Evolutionary conservation across 1,139 yeast genomes (phyloP).

Genomic region (Sugiyamaella sp.): DNA sequence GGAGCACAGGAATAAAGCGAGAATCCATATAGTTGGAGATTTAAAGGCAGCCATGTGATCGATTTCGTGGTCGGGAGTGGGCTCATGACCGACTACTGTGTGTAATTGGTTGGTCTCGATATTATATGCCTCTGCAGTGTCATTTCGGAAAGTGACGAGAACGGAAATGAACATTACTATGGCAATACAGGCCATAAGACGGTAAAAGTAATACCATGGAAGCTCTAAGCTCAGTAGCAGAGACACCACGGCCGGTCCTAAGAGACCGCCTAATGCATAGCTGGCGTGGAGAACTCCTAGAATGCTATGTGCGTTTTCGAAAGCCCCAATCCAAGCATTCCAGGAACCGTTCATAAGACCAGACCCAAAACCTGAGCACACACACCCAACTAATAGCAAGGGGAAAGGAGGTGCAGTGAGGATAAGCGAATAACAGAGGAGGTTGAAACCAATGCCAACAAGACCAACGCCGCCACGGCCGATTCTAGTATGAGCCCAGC

Average conservation of each 20-base stretch:
- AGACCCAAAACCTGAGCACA: slow-evolving; percentile 60
- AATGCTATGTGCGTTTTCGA: slow-evolving; percentile 52
- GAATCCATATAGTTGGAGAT: slow-evolving; percentile 50
- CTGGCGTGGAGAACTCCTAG: slow-evolving; percentile 58
- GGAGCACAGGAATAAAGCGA: slow-evolving; percentile 57
- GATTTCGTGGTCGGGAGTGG: slow-evolving; percentile 8
- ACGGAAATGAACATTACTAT: slow-evolving; percentile 17
- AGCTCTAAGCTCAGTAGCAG: slow-evolving; percentile 50
- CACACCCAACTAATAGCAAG: slow-evolving; percentile 53
- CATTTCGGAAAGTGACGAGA: slow-evolving; percentile 25
- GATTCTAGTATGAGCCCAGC: slow-evolving; percentile 44
- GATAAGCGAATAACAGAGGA: slow-evolving; percentile 47
- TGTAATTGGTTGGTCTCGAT: slow-evolving; percentile 19
- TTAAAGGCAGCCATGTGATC: slow-evolving; percentile 22
- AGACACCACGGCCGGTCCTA: slow-evolving; percentile 60
- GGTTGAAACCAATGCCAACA: slow-evolving; percentile 44
- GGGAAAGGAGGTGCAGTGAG: slow-evolving; percentile 44
- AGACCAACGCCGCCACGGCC: slow-evolving; percentile 48
- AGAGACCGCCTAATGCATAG: slow-evolving; percentile 64
- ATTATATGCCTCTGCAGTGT: slow-evolving; percentile 26
- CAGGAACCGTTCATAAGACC: slow-evolving; percentile 58
- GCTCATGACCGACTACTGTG: no score
- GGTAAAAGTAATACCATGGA: slow-evolving; percentile 54
- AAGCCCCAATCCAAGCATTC: slow-evolving; percentile 56
- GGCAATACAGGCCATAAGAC: slow-evolving; percentile 50